Evolutionary conservation across 768 basidiomycete species (phyloP).

Genomic region (Amanita molliuscula): DNA sequence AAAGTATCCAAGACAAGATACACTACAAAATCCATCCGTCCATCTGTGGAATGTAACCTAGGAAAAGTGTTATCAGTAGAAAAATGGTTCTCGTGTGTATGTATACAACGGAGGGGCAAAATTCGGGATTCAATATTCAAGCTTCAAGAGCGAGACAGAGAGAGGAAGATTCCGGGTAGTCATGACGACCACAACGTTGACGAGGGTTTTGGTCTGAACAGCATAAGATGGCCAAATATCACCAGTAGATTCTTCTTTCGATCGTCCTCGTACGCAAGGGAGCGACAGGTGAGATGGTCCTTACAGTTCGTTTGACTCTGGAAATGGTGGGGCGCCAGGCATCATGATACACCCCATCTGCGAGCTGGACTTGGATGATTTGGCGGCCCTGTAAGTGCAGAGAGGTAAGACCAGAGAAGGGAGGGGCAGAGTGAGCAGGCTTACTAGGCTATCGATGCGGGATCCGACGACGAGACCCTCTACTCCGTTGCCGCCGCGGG

Average conservation of each 20-base stretch:
- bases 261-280: constrained; percentile 38
- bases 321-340: constrained; percentile 76
- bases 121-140: too few relatives aligned
- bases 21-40: not conserved
- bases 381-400: constrained; percentile 53
- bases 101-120: not conserved
- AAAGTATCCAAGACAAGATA: not conserved
- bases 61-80: not conserved
- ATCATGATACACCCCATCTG: constrained; percentile 59
- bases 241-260: constrained; percentile 75
- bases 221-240: constrained; percentile 11
- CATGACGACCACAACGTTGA: not conserved
- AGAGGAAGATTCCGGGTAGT: not conserved
- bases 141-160: not conserved
- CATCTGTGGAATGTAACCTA: not conserved
- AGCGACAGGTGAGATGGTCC: constrained; percentile 37
- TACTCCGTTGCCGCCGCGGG: constrained; percentile 53
- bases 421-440: constrained; percentile 15
- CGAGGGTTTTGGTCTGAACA: not conserved
- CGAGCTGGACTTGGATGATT: constrained; percentile 75
- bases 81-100: not conserved
- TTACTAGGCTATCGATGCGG: constrained; percentile 58
- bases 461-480: constrained; percentile 79
- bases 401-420: not conserved
- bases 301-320: constrained; percentile 65